Base-by-base conservation (phyloP, 768 basidiomycete genomes). In the Lactarius indigo region DNA sequence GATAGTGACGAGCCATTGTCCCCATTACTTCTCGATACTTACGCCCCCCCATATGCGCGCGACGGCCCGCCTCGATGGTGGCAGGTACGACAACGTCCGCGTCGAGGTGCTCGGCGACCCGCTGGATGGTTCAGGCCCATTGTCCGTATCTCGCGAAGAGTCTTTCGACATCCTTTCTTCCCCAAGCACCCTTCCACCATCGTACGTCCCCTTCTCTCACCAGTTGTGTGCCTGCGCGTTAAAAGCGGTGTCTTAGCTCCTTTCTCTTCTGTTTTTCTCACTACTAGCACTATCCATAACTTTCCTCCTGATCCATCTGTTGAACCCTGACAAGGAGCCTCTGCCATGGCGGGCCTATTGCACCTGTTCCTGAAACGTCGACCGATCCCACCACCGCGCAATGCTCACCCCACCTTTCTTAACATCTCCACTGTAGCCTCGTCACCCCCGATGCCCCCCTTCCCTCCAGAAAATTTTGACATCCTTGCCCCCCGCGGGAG, bases 311-410 rank as follows among this genome's bases (percentile, higher is more conserved):
- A 94, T 94, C 74, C 91, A 97, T 77, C 84, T 96, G 68, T 84
- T 98, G 74, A 96, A 97, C 75, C 96, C 95, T 65, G 96, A 98
- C 83, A 98, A 97, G 76, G 88, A 91, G 61, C 90, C 94, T 26
- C 80, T 97, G 8, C 95, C 95, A 56, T 98, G 95, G 95, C 87
- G 94, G 71, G 87, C 89, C 26, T 97, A 96, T 75, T 98, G 96
- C 78, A 85, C 91, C 28, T n/a, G 82, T 87, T 63, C 89, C 89
- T 5, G 83, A 82, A 57, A 70, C 80, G 64, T 79, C 82, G 69
- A 72, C 79, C 60, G 76, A 79, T n/a, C 73, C 78, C 84, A 59
- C 78, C 80, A 69, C 71, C 83, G 66, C 74, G 76, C 62, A 73
- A 76, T 69, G 74, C 79, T 62, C 72, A 81, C 9, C 71, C 82